Base-by-base conservation (phyloP, 176 grass and related monocot species). In the Musa schizocarpa region DNA sequence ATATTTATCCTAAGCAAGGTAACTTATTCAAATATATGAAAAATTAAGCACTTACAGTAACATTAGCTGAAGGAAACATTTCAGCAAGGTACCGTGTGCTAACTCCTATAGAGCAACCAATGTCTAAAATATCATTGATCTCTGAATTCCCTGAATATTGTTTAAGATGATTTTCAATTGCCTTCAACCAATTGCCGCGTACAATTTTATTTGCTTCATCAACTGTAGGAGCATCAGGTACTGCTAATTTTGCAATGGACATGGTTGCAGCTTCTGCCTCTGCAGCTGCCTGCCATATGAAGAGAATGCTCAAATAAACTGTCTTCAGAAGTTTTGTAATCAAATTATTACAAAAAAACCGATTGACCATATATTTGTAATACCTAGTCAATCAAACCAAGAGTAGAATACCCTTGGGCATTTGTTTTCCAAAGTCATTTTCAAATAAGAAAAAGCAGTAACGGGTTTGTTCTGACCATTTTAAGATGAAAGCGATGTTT, bases 101-200 rank as follows among this genome's bases (percentile, higher is more conserved):
- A 25, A 92, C 85, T 81, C 92, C 92, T 51, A 96, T 82, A 52
- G 92, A 96, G 85, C 92, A 96, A 24, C 92, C 92, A 69, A 92
- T 76, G 68, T 96, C 92, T 74, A 96, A 71, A 76, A 96, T 84
- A 61, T 86, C 84, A 65, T 79, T 92, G 27, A 95, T 86, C 63
- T 75, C 68, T 64, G 59, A 65, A n/a, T 86, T 78, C 14, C 21
- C 73, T 2, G 88, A 88, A 73, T 90, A 85, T 68, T 86, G 74
- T 61, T 82, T 74, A 67, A 80, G 76, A 68, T 90, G 88, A 71
- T 90, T 69, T 73, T 96, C 83, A 57, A 96, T 86, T 23, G 73
- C 85, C 65, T 80, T 84, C 75, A 96, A 68, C 92, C 92, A 89
- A 48, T 66, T 86, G n/a, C 89, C 87, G 1, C 89, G 85, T 17